Evolutionary conservation across 2,329 filamentous ascomycete species (phyloP).

Genomic region (Alternaria conjuncta): DNA sequence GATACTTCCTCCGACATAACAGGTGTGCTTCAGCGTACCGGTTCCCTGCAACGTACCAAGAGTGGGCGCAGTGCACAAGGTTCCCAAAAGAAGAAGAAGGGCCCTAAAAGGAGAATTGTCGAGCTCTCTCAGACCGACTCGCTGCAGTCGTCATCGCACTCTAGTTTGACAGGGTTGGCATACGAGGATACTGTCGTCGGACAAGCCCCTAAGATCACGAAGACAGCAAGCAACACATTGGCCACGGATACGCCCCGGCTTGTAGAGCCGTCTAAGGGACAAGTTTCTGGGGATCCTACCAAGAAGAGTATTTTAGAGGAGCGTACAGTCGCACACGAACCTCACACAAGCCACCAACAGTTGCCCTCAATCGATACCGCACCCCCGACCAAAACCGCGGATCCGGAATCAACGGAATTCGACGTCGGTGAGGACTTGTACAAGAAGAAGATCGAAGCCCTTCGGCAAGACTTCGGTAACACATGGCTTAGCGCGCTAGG

Average conservation of each 20-base stretch:
- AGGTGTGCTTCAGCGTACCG: constrained; percentile 30
- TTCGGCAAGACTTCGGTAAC: constrained; percentile 84
- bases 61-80: constrained; percentile 46
- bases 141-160: constrained; percentile 36
- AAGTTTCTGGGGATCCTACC: constrained; percentile 37
- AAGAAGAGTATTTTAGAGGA: constrained; percentile 35
- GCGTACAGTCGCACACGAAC: constrained; percentile 23
- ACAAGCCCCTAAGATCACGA: constrained; percentile 25
- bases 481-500: constrained; percentile 86
- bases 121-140: constrained; percentile 60
- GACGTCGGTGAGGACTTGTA: constrained; percentile 78
- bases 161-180: constrained; percentile 39
- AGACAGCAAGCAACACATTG: constrained; percentile 15
- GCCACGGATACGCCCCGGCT: constrained; percentile 31
- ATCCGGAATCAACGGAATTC: constrained; percentile 58
- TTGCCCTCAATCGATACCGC: constrained; percentile 43
- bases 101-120: constrained; percentile 63
- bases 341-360: constrained; percentile 34
- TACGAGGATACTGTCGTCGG: constrained; percentile 28
- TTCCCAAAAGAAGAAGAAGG: constrained; percentile 65
- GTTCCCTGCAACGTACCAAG: constrained; percentile 45
- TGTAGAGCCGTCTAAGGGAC: constrained; percentile 32
- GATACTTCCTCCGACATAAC: constrained; percentile 25
- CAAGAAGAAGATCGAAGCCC: constrained; percentile 82
- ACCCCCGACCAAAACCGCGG: constrained; percentile 23